Evolutionary conservation across 768 basidiomycete genomes (phyloP), one percentile per base, ranked within the genome.

Genomic region (Dendrothele bispora): DNA sequence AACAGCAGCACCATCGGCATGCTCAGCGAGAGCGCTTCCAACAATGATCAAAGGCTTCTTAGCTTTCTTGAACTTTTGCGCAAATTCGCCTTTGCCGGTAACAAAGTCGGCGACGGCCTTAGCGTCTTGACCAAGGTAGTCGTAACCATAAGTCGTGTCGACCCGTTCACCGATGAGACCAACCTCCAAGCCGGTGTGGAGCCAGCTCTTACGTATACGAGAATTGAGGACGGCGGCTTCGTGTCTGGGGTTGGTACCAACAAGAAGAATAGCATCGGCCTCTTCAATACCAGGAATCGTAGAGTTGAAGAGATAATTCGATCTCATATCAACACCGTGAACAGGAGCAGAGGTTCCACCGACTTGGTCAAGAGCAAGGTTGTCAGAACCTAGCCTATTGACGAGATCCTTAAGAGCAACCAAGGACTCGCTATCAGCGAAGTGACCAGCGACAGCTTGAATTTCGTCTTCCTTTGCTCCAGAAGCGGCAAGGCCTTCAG

Each of bases 171-270:
- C 97, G 49, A 99, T 83, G 27, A 95, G 67, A 32, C 89, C 97
- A 27, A 97, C 78, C 58, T 98, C 91, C 26, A 95, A 77, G 38
- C 83, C 79, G 5, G 84, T 84, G 61, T 95, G 87, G 55, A 99
- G 63, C 90, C 92, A 99, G 58, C 83, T 87, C 76, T 93, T 95
- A 57, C 97, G 82, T 59, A 99, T 91, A 53, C 97, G 91, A 21
- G 95, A 93, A 76, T 98, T 99, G 55, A 98, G 76, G 46, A 98
- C 95, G 18, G 97, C 88, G 4, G 94, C 97, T 67, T 99, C 97
- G 63, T 98, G 95, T 17, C 97, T 79, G 8, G 95, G 95, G 70
- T 98, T 97, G 35, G 94, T 97, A 48, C 95, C 97, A 56, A 98
- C 83, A 24, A 99, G 81, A 7, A 98, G 82, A 55, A 99, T 91